Conservation (phyloP, 208 protist species). For the Leishmania tarentolae region DNA sequence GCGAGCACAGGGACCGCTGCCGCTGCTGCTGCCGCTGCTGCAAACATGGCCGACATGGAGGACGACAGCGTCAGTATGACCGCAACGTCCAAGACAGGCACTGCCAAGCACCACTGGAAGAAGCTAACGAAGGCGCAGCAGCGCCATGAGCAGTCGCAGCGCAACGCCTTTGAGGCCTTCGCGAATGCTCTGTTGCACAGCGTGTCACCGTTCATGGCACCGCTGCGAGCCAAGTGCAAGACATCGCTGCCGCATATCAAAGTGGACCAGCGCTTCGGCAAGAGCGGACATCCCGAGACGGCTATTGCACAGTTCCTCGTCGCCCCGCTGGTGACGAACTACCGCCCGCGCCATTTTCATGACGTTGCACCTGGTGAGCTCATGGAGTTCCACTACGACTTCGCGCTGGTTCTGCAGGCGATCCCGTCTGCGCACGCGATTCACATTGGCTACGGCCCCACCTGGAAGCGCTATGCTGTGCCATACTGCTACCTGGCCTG, state of each 20-base stretch:
- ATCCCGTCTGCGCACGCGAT: constrained; percentile 58
- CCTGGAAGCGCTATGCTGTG: constrained; percentile 88
- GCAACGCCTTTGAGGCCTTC: constrained; percentile 88
- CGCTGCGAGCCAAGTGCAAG: constrained; percentile 69
- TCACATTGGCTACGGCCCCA: constrained; percentile 79
- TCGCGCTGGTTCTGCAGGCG: constrained; percentile 69
- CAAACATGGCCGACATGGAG: constrained; percentile 8
- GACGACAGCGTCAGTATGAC: constrained; percentile 28
- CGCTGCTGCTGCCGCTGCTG: constrained; percentile 14
- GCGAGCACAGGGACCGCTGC: constrained; percentile 21
- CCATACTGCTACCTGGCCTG: constrained; percentile 81
- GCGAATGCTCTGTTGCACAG: constrained; percentile 84
- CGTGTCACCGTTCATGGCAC: constrained; percentile 86
- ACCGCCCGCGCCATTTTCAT: constrained; percentile 88
- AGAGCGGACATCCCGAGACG: constrained; percentile 81
- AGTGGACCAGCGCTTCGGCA: constrained; percentile 89
- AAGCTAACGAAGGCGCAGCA: constrained; percentile 84
- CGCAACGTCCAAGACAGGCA: constrained; percentile 37
- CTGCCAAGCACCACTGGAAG: constrained; percentile 83
- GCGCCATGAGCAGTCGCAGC: constrained; percentile 81
- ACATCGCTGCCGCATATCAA: constrained; percentile 89
- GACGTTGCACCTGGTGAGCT: constrained; percentile 85
- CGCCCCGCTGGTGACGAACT: constrained; percentile 85
- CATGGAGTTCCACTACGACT: constrained; percentile 91
- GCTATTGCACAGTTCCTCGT: constrained; percentile 88